Base-by-base conservation (phyloP, 805 yeast genomes). In the Metschnikowia peoriensis region DNA sequence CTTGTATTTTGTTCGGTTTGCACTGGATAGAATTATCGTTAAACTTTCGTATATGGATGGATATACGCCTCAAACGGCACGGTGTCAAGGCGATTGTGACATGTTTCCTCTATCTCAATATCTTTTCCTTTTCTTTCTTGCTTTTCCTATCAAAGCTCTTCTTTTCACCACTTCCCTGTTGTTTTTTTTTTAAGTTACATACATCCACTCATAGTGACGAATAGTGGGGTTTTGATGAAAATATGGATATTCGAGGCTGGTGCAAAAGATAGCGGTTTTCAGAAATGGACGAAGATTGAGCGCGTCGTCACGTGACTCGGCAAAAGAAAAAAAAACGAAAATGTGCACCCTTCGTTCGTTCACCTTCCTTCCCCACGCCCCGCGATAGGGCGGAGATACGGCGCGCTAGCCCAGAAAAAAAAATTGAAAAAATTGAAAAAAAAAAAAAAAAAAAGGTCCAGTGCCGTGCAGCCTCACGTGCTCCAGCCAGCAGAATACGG, bases 201-300 rank as follows among this genome's bases (percentile, higher is more conserved):
- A 70, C 75, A 70, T 61, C 75, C 73, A 66, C 72, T 66, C 75
- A 70, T 70, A 38, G n/a, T 44, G 41, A 16, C 49, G 44, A 14
- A n/a, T 9, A 16, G 17, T 40, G 12, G 43, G 43, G 41, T 29
- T 38, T 28, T 34, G 16, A 42, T 37, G 38, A 37, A 39, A 49
- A 38, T 28, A 17, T 38, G 28, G 37, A 34, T 42, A 28, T 8
- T 35, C 14, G 27, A 17, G 47, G 38, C 2, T 17, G 35, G 27
- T 29, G 38, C 46, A 32, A 42, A 42, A 44, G 47, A 44, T 44
- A 22, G 32, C 27, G 17, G 9, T 17, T 6, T 16, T 37, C 15
- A 38, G 35, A 32, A 32, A 32, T 32, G 35, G 35, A 32, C 35
- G 35, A 32, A 32, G 14, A 32, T 9, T 12, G 43, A 9, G 43